Evolutionary conservation across 2,329 filamentous ascomycete genomes (phyloP), one percentile per base, ranked within the genome.

Genomic region (Pestalotiopsis sp.): DNA sequence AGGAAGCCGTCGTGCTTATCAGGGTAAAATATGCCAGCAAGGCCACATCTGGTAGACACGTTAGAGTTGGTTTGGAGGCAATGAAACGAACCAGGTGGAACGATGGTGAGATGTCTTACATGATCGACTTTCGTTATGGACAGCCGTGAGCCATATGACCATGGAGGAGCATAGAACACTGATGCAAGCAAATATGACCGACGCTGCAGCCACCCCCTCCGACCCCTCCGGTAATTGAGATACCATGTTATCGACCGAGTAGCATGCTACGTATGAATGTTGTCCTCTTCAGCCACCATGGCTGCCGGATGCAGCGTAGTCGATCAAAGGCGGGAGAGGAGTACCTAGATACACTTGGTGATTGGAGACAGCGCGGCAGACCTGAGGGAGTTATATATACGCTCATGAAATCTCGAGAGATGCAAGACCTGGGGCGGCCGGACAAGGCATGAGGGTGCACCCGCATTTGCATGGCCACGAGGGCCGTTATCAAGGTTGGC

Each of bases 101-200:
- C 23, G n/a, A 20, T n/a, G 39, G 5, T 4, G 1, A 13, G 45
- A 27, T 17, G 38, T 66, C 74, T 70, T 68, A 75, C 75, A 76
- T 23, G 72, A 73, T 31, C 70, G 67, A 39, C 73, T 70, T 59
- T 75, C 73, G 23, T 74, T 69, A 41, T 75, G 74, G 23, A 69
- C 60, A 73, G 72, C 75, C 2, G 75, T 75, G 39, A 76, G 67
- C 75, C 75, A 75, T 20, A 76, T 65, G 27, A 75, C 64, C 11
- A 71, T 56, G 14, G 31, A 60, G 12, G 67, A 70, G 61, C 71
- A 70, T 31, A 65, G 41, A 31, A 69, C 36, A 66, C 67, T 70
- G 56, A 70, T 17, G 45, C 31, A 52, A 36, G 67, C 69, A 57
- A 69, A 72, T 20, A 68, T 56, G 59, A 74, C 23, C 17, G 69